Evolutionary conservation across 495 filamentous ascomycete genomes (phyloP), one percentile per base, ranked within the genome.

Genomic region (Neurospora sp.): DNA sequence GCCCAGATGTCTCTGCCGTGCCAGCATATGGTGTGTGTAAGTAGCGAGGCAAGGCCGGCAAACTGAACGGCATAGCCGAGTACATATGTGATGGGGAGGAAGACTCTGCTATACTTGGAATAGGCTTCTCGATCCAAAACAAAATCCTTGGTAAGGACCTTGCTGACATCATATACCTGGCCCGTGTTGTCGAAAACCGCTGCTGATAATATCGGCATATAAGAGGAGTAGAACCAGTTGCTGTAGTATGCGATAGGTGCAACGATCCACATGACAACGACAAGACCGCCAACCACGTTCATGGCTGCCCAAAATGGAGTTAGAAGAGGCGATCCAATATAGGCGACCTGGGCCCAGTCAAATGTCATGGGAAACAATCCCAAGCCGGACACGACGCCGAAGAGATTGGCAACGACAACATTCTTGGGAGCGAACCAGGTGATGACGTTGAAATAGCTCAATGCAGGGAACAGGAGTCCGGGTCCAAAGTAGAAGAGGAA

Each of bases 321-420:
- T 31, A 97, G 82, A 0, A 97, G 85, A 0, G 94, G 94, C 39
- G 92, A 96, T 14, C 92, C 92, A 73, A 95, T 96, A 75, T 94
- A 97, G 9, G 94, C 93, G 53, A 97, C 90, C 81, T 97, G 94
- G 0, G 92, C 89, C 94, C 94, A 97, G 82, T 97, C 94, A 73
- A 97, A 97, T 0, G 94, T 97, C 76, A 97, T 76, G 4, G 94
- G 89, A 69, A 96, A 95, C 73, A 97, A 85, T 3, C 94, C 94
- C 48, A 97, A 83, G 31, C 94, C 93, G 3, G 93, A 94, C n/a
- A 88, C 83, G 40, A 94, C 90, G 4, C 94, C 94, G 74, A 96
- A 96, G 74, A 96, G 78, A 77, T 95, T 94, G 35, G 93, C 90
- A 40, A 95, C 82, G 8, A 94, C 87, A 35, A 90, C 88, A 75